Evolutionary conservation across 768 basidiomycete species (phyloP).

Genomic region (Phanerochaete carnosa): DNA sequence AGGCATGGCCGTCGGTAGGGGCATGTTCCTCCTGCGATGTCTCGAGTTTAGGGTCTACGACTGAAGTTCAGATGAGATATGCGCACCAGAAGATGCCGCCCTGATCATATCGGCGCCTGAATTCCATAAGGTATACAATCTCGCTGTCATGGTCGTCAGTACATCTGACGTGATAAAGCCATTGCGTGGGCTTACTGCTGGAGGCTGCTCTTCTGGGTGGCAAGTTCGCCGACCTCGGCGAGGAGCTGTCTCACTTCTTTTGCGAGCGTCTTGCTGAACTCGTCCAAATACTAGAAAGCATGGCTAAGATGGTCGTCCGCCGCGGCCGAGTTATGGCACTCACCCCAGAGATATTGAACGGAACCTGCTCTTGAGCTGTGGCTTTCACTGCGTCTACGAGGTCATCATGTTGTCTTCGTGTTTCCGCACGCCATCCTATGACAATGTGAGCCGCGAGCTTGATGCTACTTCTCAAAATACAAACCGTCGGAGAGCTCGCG

Average conservation of each 20-base stretch:
- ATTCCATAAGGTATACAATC: slow-evolving; percentile 56
- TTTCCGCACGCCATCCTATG: slow-evolving; percentile 38
- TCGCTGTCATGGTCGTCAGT: slow-evolving; percentile 46
- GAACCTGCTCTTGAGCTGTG: slow-evolving; percentile 73
- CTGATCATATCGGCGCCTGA: slow-evolving; percentile 77
- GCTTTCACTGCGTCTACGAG: slow-evolving; percentile 64
- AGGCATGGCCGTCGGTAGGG: slow-evolving; percentile 1
- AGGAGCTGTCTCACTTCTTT: slow-evolving; percentile 81
- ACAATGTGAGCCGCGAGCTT: background rate
- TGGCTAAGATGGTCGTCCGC: slow-evolving; percentile 2
- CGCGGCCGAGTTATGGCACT: slow-evolving; percentile 22
- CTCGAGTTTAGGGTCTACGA: background rate
- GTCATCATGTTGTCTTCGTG: slow-evolving; percentile 59
- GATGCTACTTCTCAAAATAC: slow-evolving; percentile 21
- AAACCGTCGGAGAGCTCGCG: slow-evolving; percentile 52
- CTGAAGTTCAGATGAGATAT: background rate
- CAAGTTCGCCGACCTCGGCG: slow-evolving; percentile 77
- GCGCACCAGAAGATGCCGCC: slow-evolving; percentile 81
- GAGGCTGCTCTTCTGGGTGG: slow-evolving; percentile 72
- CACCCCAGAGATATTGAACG: slow-evolving; percentile 83
- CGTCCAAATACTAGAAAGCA: slow-evolving; percentile 66
- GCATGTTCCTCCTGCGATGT: slow-evolving; percentile 32
- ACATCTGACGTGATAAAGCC: background rate
- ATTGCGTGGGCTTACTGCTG: slow-evolving; percentile 63
- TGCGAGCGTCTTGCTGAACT: slow-evolving; percentile 83